These are phyloP conservation scores for Candida dajiaensis DNA, from an alignment of 805 yeast species.

Conservation along the genomic window DNA sequence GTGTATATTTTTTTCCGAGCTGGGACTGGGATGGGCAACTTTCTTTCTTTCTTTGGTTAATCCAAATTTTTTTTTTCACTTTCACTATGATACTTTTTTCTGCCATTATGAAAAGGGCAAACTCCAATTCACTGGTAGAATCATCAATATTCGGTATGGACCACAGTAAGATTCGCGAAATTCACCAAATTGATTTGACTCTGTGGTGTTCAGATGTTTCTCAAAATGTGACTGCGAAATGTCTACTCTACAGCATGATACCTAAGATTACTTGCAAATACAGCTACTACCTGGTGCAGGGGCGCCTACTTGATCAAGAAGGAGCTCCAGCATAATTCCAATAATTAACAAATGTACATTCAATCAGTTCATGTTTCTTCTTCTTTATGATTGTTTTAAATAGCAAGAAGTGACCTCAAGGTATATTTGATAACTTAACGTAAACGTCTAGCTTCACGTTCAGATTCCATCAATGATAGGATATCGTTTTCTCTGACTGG, in stretches of 20 bases:
- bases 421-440: conserved; percentile 45
- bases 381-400: conserved; percentile 11
- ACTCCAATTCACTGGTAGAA: background rate
- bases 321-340: background rate
- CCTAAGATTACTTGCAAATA: no score
- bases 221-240: conserved; percentile 10
- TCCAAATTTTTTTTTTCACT: background rate
- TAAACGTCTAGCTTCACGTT: conserved; percentile 98
- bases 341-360: conserved; percentile 24
- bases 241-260: background rate
- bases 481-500: conserved; percentile 98
- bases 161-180: background rate
- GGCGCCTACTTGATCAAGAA: background rate
- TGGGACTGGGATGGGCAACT: no score
- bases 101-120: background rate
- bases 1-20: background rate
- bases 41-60: no score
- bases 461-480: conserved; percentile 99
- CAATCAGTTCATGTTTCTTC: conserved; percentile 18
- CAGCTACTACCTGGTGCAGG: background rate
- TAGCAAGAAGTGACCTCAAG: conserved; percentile 12
- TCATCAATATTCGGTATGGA: background rate
- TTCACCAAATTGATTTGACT: background rate
- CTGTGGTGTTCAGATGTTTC: conserved; percentile 5
- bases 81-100: background rate